phyloP scores from a whole-genome alignment of 2,329 filamentous ascomycete species.

The Camillea tinctor region DNA sequence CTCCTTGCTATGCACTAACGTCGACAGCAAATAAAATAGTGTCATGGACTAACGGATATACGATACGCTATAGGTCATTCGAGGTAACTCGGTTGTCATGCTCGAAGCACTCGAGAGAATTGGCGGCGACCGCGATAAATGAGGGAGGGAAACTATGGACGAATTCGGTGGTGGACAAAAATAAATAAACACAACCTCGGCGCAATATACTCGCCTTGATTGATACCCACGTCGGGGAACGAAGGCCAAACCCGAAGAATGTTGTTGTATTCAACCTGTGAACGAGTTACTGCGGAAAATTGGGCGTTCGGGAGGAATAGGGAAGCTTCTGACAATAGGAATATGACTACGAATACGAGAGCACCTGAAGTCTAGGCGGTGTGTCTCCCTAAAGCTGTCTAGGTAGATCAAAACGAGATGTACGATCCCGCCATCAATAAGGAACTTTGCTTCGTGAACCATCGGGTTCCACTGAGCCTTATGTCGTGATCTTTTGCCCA shows the following conservation, averaged over 20 bases:
- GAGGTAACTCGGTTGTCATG: slow-evolving; percentile 98
- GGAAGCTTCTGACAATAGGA: neutral
- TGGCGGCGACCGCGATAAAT: slow-evolving; percentile 52
- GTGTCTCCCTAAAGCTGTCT: neutral
- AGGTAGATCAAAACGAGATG: neutral
- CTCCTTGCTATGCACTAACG: no score
- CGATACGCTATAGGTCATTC: slow-evolving; percentile 67
- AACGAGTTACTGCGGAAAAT: neutral
- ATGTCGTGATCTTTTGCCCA: neutral
- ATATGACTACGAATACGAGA: neutral
- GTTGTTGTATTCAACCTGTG: slow-evolving; percentile 1
- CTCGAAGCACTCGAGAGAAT: slow-evolving; percentile 78
- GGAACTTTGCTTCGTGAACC: neutral
- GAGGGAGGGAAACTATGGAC: slow-evolving; percentile 7
- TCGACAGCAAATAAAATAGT: no score
- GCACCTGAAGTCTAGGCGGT: neutral
- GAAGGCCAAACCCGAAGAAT: neutral
- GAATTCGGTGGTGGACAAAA: slow-evolving; percentile 3
- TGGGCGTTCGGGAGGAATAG: neutral
- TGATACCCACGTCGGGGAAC: slow-evolving; percentile 18
- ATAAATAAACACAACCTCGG: slow-evolving; percentile 7
- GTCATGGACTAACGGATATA: slow-evolving; percentile 24
- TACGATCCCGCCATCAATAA: neutral
- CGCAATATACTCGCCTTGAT: slow-evolving; percentile 14
- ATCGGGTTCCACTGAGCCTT: neutral